Conservation (phyloP, 2,329 filamentous ascomycete species). For the Penicillium italicum region DNA sequence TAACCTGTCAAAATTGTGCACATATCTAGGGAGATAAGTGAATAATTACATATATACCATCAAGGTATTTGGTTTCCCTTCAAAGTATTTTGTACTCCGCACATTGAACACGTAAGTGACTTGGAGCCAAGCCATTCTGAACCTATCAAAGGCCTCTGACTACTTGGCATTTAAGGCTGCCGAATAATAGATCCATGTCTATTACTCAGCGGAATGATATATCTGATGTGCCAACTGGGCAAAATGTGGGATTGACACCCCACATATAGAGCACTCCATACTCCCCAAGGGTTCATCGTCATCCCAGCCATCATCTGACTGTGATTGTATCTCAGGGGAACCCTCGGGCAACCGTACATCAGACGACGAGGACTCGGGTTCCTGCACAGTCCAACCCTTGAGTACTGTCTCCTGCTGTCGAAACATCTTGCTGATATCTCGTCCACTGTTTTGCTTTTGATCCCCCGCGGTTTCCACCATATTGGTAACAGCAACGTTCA, state of each 20-base stretch:
- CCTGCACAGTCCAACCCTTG: constrained; percentile 60
- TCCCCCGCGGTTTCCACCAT: constrained; percentile 62
- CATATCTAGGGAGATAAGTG: too few species aligned
- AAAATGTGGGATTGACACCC: constrained; percentile 48
- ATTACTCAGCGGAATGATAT: constrained; percentile 39
- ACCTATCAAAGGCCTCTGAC: neutral
- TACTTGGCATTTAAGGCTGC: constrained; percentile 9
- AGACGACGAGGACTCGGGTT: constrained; percentile 2
- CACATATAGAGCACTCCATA: constrained; percentile 43
- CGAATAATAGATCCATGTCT: neutral
- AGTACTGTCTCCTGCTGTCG: constrained; percentile 66
- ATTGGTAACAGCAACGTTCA: constrained; percentile 86
- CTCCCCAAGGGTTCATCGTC: constrained; percentile 30
- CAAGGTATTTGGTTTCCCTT: neutral
- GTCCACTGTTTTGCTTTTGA: constrained; percentile 55
- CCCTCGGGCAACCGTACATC: neutral
- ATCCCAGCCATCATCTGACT: constrained; percentile 30
- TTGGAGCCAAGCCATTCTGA: neutral
- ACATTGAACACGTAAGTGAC: neutral
- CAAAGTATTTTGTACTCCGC: neutral
- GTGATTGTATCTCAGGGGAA: neutral
- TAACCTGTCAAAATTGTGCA: too few species aligned
- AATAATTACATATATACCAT: neutral
- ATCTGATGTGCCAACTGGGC: constrained; percentile 49
- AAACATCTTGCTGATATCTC: constrained; percentile 83